Evolutionary conservation across 2,329 filamentous ascomycete genomes (phyloP), one percentile per base, ranked within the genome.

Genomic region (Polytolypa hystricis): DNA sequence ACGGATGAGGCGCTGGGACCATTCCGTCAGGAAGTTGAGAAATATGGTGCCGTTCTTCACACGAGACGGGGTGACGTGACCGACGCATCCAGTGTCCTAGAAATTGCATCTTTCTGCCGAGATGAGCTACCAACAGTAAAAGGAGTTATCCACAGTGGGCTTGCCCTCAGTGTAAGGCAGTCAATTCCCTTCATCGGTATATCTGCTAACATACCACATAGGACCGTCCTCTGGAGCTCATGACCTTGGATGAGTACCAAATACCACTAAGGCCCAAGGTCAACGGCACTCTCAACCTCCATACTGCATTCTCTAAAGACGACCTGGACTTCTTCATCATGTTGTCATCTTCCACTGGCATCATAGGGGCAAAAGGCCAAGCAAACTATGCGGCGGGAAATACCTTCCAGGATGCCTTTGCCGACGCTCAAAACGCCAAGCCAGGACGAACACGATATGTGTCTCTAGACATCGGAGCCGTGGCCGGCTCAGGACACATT

Each of bases 251-350:
- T 3, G 39, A 47, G 4, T 51, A 26, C n/a, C 28, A 35, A 7
- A 23, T 17, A 3, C 33, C 43, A 10, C 31, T 48, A 3, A 17
- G 23, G 1, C 41, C 48, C 11, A 56, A 57, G 35, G 47, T 55
- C 1, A 28, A 47, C 15, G 52, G 51, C 2, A 47, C 48, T 8
- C 49, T 42, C 41, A 53, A 55, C 29, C 35, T 56, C 7, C 47
- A 49, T 37, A 35, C 46, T 4, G 33, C 12, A 8, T n/a, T 30
- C 15, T 12, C 23, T 7, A 11, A 25, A 12, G 15, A 12, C 6
- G 28, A 43, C 2, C 32, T 57, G 3, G 53, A 57, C 36, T 54
- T 55, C 40, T 59, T 59, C 42, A 39, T 34, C 23, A 37, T 43
- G 26, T 32, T 46, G 5, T 44, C 45, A 12, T 35, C 27, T 17